Base-by-base conservation (phyloP, 1,139 yeast species). In the Saccharomyces hybrid region DNA sequence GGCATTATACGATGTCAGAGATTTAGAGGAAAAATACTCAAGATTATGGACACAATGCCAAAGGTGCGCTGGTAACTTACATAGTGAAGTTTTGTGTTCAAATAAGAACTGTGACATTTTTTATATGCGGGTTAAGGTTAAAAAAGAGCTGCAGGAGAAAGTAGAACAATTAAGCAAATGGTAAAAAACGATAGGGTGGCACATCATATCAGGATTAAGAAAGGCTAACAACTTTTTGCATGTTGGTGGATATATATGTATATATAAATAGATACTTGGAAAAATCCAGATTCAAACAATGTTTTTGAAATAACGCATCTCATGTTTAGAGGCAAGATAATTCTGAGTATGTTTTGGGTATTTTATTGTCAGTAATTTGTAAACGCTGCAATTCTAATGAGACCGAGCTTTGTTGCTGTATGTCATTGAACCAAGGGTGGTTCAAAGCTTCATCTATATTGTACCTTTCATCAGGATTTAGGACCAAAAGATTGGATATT, bases 21-120 rank as follows among this genome's bases (percentile, higher is more conserved):
- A 82, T 51, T 73, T 93, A 60, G 97, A 95, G 68, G 80, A 82
- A 58, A 86, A 86, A 63, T 95, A 89, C 66, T 85, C 96, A 1
- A 76, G 96, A 59, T 74, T 95, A 57, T 95, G 99, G 99, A 93
- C 99, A 0, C 97, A 95, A 68, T 95, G 99, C 69, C 99, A 95
- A 73, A 77, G 98, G 60, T 95, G 99, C 70, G 98, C 95, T 65
- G 98, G 98, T 0, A 88, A 95, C 25, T 74, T 95, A 56, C 97
- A 93, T 65, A 97, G 90, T 70, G 98, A 93, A 64, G 99, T 95
- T 6, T 75, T 93, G 46, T 95, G 99, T 70, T 86, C 97, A 0
- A 89, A 93, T 62, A 90, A 90, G 63, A 98, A 93, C 71, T 95
- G 99, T 73, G 97, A 98, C 1, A 93, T 95, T 42, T 95, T 93